Base-by-base conservation (phyloP, 2,329 filamentous ascomycete genomes). In the Aspergillus brunneoviolaceus region DNA sequence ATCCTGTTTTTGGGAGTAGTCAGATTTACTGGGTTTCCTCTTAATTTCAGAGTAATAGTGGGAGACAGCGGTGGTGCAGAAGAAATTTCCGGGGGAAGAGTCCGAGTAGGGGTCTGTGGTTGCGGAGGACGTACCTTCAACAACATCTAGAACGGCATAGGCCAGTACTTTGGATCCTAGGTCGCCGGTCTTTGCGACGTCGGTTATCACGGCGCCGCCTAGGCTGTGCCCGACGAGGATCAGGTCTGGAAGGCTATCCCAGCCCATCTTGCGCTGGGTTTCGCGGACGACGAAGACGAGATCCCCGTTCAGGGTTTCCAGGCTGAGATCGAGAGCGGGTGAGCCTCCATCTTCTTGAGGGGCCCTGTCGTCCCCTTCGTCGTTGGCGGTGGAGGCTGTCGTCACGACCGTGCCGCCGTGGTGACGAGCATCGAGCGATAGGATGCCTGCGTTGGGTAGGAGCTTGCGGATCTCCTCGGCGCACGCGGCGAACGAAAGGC, bases 201-300 rank as follows among this genome's bases (percentile, higher is more conserved):
- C 87, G 0, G 92, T 96, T 9, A 96, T 87, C 0, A 98, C 91
- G 6, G 94, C 94, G 14, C 95, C 95, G 56, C 95, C 95, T 2
- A 98, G 85, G 45, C 91, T 96, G 77, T 99, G 95, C 29, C 95
- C 95, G 7, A 99, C 87, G 0, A 98, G 84, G 29, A 98, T 79
- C 25, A 94, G 78, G 35, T 89, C 85, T 1, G 95, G 95, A 14
- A 95, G 75, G 4, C 80, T 78, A 0, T 83, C 69, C 94, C 94
- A 98, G 50, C 79, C 79, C 86, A 96, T 89, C 66, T 85, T 81
- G 10, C 74, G 67, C 69, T 87, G 84, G 0, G 91, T 89, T 61
- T 89, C 83, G 29, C 82, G 77, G 54, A 98, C 82, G 63, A 92
- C 87, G 61, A 83, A 80, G 33, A 89, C 75, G 0, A 97, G 80